A percentile compares a stretch with the other conserved stretches of the same genome.
phyloP scores from a whole-genome alignment of 106 monocot genomes.

The Triglochin maritima region DNA sequence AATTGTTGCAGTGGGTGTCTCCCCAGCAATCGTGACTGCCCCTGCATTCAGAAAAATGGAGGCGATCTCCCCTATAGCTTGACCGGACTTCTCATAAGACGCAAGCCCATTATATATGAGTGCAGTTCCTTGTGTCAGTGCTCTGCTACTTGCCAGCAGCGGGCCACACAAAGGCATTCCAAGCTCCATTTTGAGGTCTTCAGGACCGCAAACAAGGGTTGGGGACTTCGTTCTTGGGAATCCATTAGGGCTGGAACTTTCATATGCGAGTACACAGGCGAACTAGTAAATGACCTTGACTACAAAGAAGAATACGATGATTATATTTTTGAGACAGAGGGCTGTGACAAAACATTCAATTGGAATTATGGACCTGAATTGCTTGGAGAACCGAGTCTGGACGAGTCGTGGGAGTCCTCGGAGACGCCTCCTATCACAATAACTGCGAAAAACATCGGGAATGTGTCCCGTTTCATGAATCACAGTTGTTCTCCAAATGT shows the following conservation, averaged over 20 bases:
- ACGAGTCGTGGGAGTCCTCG: conserved; percentile 19
- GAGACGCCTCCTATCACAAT: conserved; percentile 36
- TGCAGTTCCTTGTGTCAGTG: conserved; percentile 49
- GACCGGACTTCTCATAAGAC: conserved; percentile 43
- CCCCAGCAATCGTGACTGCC: conserved; percentile 43
- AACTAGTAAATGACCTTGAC: conserved; percentile 29
- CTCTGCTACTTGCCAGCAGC: conserved; percentile 39
- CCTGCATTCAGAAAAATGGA: conserved; percentile 44
- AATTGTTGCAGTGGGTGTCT: conserved; percentile 37
- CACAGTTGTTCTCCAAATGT: conserved; percentile 79
- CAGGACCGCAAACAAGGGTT: conserved; percentile 48
- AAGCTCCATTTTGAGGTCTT: conserved; percentile 74
- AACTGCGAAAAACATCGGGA: conserved; percentile 53
- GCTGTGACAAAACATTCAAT: conserved; percentile 38
- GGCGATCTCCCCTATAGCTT: conserved; percentile 57
- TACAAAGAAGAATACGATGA: conserved; percentile 38
- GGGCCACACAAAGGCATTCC: conserved; percentile 44
- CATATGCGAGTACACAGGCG: conserved; percentile 65
- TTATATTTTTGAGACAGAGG: conserved; percentile 39
- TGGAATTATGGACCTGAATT: conserved; percentile 79
- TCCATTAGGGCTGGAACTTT: conserved; percentile 62
- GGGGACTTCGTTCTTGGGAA: conserved; percentile 78
- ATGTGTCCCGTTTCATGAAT: conserved; percentile 76
- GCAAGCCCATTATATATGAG: conserved; percentile 55
- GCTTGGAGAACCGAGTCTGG: conserved; percentile 38